A percentile compares a stretch with the other conserved stretches of the same genome.
phyloP scores from a whole-genome alignment of 331 rosid genomes.

The Saraca asoca region DNA sequence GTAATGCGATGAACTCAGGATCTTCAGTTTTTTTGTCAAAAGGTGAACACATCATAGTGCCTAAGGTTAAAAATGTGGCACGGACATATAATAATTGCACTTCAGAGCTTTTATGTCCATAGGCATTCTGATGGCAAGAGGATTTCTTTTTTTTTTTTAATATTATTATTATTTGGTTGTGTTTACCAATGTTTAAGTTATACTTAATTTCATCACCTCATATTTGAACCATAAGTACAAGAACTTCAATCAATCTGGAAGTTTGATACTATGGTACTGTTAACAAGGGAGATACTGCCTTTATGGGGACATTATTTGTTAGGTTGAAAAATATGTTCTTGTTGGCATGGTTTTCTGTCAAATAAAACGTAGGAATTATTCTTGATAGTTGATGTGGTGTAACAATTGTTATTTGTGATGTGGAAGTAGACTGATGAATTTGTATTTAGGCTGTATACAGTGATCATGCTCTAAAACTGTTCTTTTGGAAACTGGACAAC shows the following conservation, averaged over 20 bases:
- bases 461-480: not conserved
- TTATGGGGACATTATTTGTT: no score
- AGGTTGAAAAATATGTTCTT: no score
- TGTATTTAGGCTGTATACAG: conserved; percentile 4
- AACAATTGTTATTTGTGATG: not conserved
- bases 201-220: no score
- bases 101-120: not conserved
- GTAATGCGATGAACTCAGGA: not conserved
- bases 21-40: not conserved
- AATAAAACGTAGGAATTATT: not conserved
- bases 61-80: conserved; percentile 1
- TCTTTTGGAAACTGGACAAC: not conserved
- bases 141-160: not conserved
- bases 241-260: conserved; percentile 17
- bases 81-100: not conserved
- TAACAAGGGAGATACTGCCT: conserved; percentile 1
- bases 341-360: no score
- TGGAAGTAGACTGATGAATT: conserved; percentile 5
- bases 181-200: no score
- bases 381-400: not conserved
- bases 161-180: no score
- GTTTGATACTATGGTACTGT: not conserved
- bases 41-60: conserved; percentile 18
- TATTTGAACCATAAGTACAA: conserved; percentile 10
- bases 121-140: not conserved